Percentiles rank a stretch among this genome's conserved stretches.
phyloP scores from a whole-genome alignment of 2,329 filamentous ascomycete species.

The Cytospora mali region DNA sequence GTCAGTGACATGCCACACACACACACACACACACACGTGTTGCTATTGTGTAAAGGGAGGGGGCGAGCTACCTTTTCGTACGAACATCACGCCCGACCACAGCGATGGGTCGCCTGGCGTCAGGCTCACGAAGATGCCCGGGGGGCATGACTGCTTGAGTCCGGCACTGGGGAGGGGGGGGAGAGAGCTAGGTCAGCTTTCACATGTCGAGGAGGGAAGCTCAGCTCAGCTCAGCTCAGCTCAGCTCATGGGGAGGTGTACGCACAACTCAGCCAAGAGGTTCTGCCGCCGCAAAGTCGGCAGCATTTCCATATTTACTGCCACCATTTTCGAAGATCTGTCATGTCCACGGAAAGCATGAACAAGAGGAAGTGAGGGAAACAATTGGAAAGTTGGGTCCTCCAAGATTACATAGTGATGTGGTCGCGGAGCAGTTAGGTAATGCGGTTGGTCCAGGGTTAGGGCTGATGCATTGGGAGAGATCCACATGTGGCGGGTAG shows the following conservation, averaged over 20 bases:
- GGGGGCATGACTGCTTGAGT: conserved; percentile 78
- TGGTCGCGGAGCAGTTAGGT: not conserved
- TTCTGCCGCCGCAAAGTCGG: conserved; percentile 71
- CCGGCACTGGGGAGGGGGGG: conserved; percentile 61
- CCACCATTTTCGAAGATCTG: conserved; percentile 43
- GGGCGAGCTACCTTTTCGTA: conserved; percentile 72
- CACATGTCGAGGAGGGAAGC: conserved; percentile 9
- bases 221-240: too few species aligned
- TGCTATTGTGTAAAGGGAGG: too few species aligned
- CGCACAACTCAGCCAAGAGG: conserved; percentile 80
- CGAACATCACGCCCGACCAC: conserved; percentile 91
- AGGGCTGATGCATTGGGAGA: not conserved
- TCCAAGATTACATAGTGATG: not conserved
- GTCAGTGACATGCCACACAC: not conserved
- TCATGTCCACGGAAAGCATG: conserved; percentile 15
- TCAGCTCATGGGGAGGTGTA: conserved; percentile 26
- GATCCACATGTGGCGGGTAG: not conserved
- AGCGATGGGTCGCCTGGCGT: conserved; percentile 78
- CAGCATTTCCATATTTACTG: conserved; percentile 48
- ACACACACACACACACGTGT: too few species aligned
- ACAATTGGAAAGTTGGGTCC: not conserved
- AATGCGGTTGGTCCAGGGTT: not conserved
- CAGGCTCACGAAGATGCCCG: conserved; percentile 84
- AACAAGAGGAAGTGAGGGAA: conserved; percentile 7
- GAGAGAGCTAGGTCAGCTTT: conserved; percentile 32